Evolutionary conservation across 2,329 filamentous ascomycete species (phyloP).

Genomic region (Dactylellina drechsleri): DNA sequence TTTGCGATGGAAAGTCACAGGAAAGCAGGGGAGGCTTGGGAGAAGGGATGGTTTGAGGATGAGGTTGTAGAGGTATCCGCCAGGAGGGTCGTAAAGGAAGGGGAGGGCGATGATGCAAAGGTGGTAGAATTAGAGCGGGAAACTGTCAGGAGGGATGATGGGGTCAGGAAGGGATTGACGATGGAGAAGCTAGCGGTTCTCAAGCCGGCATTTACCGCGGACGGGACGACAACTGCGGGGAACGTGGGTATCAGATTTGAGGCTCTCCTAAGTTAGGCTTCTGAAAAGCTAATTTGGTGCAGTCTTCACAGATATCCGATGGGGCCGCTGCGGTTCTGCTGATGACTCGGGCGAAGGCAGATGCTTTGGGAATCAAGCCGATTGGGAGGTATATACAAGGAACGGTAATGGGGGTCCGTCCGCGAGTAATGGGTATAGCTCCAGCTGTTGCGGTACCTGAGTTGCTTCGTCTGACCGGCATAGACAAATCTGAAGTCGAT

Average conservation of each 20-base stretch:
- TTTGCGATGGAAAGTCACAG: constrained; percentile 80
- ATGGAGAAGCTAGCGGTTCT: constrained; percentile 78
- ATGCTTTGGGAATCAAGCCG: constrained; percentile 77
- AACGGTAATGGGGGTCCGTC: constrained; percentile 78
- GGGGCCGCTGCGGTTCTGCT: constrained; percentile 85
- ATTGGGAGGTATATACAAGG: constrained; percentile 85
- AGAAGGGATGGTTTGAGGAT: constrained; percentile 74
- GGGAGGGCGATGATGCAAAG: constrained; percentile 63
- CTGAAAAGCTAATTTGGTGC: not conserved
- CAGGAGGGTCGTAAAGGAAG: constrained; percentile 72
- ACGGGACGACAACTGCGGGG: constrained; percentile 83
- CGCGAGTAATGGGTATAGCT: constrained; percentile 94
- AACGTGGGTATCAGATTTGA: constrained; percentile 65
- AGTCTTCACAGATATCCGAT: constrained; percentile 81
- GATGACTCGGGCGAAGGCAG: constrained; percentile 84
- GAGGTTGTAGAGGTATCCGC: constrained; percentile 80
- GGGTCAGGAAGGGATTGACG: constrained; percentile 75
- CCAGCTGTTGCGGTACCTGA: constrained; percentile 87
- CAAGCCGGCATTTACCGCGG: constrained; percentile 83
- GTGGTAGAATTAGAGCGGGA: constrained; percentile 71
- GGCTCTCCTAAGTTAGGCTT: constrained; percentile 4
- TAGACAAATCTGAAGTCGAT: constrained; percentile 75
- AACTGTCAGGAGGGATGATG: constrained; percentile 78
- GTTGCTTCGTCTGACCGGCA: constrained; percentile 74
- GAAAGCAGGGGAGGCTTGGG: constrained; percentile 76